Conservation (phyloP, 345 rosid species). For the Dipteronia dyeriana region DNA sequence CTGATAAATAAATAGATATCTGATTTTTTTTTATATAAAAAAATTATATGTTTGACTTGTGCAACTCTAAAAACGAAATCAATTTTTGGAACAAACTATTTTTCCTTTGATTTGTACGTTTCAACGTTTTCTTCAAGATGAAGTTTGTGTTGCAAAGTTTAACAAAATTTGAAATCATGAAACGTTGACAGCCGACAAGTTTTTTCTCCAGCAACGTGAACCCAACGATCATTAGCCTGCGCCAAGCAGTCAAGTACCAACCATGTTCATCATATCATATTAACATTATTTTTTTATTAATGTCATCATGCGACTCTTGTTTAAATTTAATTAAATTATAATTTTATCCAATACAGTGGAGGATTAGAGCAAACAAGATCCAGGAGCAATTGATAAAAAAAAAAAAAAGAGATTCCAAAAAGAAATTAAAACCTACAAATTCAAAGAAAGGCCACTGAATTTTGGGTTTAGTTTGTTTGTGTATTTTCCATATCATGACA, state of each 20-base stretch:
- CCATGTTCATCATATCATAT: not conserved
- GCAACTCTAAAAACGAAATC: not conserved
- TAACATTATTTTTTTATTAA: not conserved
- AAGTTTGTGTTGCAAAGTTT: not conserved
- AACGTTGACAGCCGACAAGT: not conserved
- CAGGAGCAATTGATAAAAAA: no score
- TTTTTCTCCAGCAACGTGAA: conserved; percentile 6
- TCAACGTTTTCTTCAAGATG: not conserved
- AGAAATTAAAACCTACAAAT: no score
- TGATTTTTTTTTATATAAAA: no score
- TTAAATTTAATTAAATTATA: no score
- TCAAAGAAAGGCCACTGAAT: not conserved
- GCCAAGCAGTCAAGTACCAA: not conserved
- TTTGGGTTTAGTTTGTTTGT: not conserved
- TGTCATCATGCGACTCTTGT: no score
- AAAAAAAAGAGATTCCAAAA: no score
- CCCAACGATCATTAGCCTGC: conserved; percentile 21
- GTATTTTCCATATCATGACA: no score
- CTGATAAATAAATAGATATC: no score
- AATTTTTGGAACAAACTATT: no score
- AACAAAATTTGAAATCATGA: not conserved
- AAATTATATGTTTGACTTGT: not conserved
- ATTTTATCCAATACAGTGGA: not conserved
- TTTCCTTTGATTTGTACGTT: not conserved
- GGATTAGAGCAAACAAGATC: not conserved